These are phyloP conservation scores for Acanthamoeba triangularis DNA, from an alignment of 208 protist genomes.

Conservation along the genomic window DNA sequence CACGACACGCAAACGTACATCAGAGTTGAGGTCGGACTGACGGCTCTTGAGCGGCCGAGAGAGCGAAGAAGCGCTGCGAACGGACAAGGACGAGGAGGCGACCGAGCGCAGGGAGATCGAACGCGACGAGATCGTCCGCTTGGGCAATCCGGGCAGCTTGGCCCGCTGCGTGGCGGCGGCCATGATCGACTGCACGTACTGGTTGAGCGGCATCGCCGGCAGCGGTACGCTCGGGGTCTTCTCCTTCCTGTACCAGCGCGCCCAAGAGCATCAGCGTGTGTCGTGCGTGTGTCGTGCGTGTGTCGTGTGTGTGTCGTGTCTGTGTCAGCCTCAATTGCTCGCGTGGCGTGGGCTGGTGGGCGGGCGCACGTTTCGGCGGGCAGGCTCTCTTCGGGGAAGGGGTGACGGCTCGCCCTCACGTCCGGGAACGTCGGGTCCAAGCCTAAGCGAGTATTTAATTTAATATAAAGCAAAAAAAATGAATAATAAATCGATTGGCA, in stretches of 20 bases:
- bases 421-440: conserved; percentile 13
- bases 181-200: conserved; percentile 58
- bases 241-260: neutral
- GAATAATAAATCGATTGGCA: too few relatives aligned
- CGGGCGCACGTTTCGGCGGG: neutral
- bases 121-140: neutral
- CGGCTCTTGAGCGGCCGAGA: neutral
- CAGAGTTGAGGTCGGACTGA: neutral
- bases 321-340: neutral
- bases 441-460: neutral
- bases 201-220: neutral
- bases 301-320: neutral
- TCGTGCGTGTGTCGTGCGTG: neutral
- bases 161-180: neutral
- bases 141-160: neutral
- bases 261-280: neutral
- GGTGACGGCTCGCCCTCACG: conserved; percentile 18
- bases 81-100: neutral
- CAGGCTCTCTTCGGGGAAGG: neutral
- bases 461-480: neutral
- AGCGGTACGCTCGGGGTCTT: neutral
- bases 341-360: too few relatives aligned
- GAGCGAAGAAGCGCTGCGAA: neutral
- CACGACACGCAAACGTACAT: neutral
- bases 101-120: neutral